Base-by-base conservation (phyloP, 139 green algal species). In the Chlorella vulgaris region DNA sequence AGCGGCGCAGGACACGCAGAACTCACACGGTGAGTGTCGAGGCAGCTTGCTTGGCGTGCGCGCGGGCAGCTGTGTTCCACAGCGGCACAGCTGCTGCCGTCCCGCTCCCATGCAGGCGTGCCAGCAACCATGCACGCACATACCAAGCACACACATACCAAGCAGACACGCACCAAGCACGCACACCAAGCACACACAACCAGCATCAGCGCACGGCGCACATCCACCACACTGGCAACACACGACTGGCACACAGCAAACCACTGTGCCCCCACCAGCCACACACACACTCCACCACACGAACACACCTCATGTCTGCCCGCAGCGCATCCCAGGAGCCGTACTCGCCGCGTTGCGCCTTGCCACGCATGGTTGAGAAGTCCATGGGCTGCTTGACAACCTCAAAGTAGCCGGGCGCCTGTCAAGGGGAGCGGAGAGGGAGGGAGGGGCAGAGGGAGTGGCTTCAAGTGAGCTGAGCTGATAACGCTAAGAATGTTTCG, bases 371-470 rank as follows among this genome's bases (percentile, higher is more conserved):
- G 13, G 90, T 96, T 2, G 67, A 85, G 51, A 97, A 90, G 83
- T 96, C 93, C 93, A 97, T 97, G 33, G 92, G 91, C 33, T 91
- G 53, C 68, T 92, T 91, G 73, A 97, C 91, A 33, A 92, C 79
- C 10, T 35, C 43, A 65, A 74, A 89, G 85, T 94, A 94, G 39
- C 78, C 78, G 6, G 91, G 91, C 22, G 91, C 91, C 84, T 91
- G 77, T 39, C 50, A 28, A 10, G 13, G 5, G 69, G 38, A 18
- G 7, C 19, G 22, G 38, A 38, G 33, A 33, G 42, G 40, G 29
- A 58, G 10, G 47, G 47, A 58, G 15, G 47, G 47, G 13, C 10
- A 58, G 15, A 58, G 15, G 47, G 10, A 58, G 13, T 58, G n/a
- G n/a, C n/a, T n/a, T n/a, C n/a, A n/a, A n/a, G n/a, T n/a, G 10